phyloP scores from a whole-genome alignment of 2,329 filamentous ascomycete genomes.

The Fusarium sp. region DNA sequence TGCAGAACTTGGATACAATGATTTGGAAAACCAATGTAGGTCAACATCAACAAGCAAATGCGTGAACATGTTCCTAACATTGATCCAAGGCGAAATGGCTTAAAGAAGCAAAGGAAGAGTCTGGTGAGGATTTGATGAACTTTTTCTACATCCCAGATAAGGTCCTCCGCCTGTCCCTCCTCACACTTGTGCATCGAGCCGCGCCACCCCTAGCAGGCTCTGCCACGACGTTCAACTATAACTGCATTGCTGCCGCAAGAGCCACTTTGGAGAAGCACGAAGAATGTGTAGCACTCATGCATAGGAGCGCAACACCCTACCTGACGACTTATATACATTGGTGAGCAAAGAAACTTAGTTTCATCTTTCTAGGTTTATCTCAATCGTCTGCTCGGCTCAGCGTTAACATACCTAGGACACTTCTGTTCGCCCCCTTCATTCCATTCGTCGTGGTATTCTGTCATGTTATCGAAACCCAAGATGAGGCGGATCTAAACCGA shows the following conservation, averaged over 20 bases:
- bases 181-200: conserved; percentile 25
- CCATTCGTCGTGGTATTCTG: conserved; percentile 19
- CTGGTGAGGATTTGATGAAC: too few species aligned
- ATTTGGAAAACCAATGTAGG: too few species aligned
- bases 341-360: background rate
- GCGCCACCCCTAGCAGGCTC: conserved; percentile 1
- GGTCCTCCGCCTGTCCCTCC: conserved; percentile 20
- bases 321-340: background rate
- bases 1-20: too few species aligned
- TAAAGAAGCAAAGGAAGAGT: too few species aligned
- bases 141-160: conserved; percentile 12
- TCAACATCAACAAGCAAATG: too few species aligned
- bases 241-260: conserved; percentile 17
- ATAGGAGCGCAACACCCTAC: background rate
- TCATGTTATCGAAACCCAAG: conserved; percentile 9
- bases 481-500: too few species aligned
- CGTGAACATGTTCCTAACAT: too few species aligned
- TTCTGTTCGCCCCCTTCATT: conserved; percentile 15
- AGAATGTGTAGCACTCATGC: background rate
- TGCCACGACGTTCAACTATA: conserved; percentile 3
- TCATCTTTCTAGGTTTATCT: too few species aligned
- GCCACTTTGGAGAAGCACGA: conserved; percentile 10
- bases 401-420: background rate
- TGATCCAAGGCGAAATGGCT: too few species aligned
- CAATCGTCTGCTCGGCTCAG: too few species aligned